Conservation (phyloP, 2,329 filamentous ascomycete species). For the Ascochyta pisi region DNA sequence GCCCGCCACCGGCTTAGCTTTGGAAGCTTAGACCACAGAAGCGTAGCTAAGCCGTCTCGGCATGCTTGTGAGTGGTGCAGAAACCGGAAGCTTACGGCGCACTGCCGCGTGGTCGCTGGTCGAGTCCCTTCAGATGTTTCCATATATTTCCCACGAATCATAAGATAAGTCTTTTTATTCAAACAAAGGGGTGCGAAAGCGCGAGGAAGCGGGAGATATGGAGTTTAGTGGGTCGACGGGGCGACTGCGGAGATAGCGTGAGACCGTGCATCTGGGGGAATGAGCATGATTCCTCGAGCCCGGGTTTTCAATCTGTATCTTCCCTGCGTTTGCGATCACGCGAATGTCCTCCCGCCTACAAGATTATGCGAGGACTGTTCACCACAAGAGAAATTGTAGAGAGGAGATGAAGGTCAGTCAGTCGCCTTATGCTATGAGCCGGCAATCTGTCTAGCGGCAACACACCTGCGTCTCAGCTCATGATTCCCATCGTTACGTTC, state of each 20-base stretch:
- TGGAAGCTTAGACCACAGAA: slow-evolving; percentile 13
- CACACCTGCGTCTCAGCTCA: too few species aligned
- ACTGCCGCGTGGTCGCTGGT: neutral
- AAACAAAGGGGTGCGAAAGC: neutral
- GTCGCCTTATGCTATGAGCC: too few species aligned
- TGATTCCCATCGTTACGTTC: too few species aligned
- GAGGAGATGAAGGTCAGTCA: too few species aligned
- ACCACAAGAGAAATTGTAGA: too few species aligned
- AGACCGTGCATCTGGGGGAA: neutral
- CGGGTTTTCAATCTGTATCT: too few species aligned
- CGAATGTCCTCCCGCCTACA: too few species aligned
- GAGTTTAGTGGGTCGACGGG: neutral
- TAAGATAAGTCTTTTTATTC: neutral
- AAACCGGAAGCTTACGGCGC: slow-evolving; percentile 1
- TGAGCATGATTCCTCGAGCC: neutral
- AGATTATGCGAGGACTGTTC: too few species aligned
- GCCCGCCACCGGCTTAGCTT: slow-evolving; percentile 18
- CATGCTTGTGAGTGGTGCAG: slow-evolving; percentile 19
- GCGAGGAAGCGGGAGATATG: neutral
- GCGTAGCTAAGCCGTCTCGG: slow-evolving; percentile 19
- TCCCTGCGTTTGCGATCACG: too few species aligned
- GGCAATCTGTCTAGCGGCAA: too few species aligned
- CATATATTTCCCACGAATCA: slow-evolving; percentile 9
- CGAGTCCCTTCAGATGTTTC: neutral
- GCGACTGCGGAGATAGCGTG: neutral